Percentiles rank a stretch among this genome's conserved stretches.
These are phyloP conservation scores for Ascoidea rubescens DNA, from an alignment of 805 yeast genomes.

Conservation along the genomic window DNA sequence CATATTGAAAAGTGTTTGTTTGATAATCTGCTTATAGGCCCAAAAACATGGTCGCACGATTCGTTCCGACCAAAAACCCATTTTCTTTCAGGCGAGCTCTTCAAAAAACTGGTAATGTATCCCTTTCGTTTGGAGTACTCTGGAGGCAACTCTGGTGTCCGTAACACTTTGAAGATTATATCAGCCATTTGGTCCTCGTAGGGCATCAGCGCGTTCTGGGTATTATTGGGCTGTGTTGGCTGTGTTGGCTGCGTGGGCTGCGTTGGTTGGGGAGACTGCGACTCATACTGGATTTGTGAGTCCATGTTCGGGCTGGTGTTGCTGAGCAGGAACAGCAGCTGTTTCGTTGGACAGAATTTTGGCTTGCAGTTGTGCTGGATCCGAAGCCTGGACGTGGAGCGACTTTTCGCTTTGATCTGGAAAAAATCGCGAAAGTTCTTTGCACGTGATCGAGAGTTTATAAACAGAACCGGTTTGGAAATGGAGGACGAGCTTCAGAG, in stretches of 20 bases:
- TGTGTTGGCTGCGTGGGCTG: slow-evolving; percentile 28
- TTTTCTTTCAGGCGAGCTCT: slow-evolving; percentile 57
- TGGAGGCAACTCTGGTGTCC: slow-evolving; percentile 42
- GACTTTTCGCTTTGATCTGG: too few species aligned
- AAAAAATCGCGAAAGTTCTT: too few species aligned
- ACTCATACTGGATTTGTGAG: background rate
- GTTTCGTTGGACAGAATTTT: too few species aligned
- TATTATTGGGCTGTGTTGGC: slow-evolving; percentile 22
- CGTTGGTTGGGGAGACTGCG: slow-evolving; percentile 21
- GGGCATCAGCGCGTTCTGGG: slow-evolving; percentile 18
- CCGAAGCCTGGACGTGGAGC: too few species aligned
- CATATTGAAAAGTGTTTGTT: slow-evolving; percentile 63
- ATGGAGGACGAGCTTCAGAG: too few species aligned
- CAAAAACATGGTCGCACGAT: slow-evolving; percentile 12
- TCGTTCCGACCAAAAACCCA: slow-evolving; percentile 39
- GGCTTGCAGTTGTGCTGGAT: too few species aligned
- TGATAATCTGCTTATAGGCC: slow-evolving; percentile 32
- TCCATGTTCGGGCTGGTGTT: background rate
- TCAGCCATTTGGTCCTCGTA: slow-evolving; percentile 20
- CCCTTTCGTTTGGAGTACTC: slow-evolving; percentile 26
- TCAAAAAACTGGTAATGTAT: slow-evolving; percentile 57
- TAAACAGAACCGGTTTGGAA: too few species aligned
- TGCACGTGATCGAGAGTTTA: too few species aligned
- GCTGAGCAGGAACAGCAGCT: background rate
- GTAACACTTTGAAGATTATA: slow-evolving; percentile 41